Conservation (phyloP, 2,329 filamentous ascomycete genomes). For the Xylariaceae sp. region DNA sequence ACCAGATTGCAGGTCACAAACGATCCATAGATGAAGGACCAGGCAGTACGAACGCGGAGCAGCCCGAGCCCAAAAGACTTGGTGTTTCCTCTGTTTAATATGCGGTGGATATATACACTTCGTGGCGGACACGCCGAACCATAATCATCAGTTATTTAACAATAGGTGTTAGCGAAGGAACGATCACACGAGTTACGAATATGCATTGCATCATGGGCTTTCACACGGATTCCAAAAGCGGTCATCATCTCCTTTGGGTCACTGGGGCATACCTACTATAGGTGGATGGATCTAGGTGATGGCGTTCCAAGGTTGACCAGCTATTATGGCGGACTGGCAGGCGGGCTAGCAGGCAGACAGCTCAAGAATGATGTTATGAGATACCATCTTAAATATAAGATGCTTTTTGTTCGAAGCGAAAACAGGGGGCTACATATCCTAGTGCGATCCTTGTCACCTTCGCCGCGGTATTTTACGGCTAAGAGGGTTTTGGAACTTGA, state of each 20-base stretch:
- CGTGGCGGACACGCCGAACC: not conserved
- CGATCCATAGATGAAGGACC: slow-evolving; percentile 33
- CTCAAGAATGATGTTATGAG: slow-evolving; percentile 4
- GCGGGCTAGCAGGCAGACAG: too few species aligned
- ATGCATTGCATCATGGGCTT: slow-evolving; percentile 23
- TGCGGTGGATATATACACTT: not conserved
- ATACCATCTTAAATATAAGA: slow-evolving; percentile 26
- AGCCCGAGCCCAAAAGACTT: slow-evolving; percentile 39
- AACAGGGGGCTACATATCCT: too few species aligned
- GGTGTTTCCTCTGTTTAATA: slow-evolving; percentile 30
- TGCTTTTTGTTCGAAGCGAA: not conserved
- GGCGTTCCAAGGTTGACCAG: slow-evolving; percentile 26
- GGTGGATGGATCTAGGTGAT: slow-evolving; percentile 9
- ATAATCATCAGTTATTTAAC: not conserved
- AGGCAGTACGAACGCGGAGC: slow-evolving; percentile 33
- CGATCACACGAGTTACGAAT: slow-evolving; percentile 28
- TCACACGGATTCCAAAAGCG: slow-evolving; percentile 1
- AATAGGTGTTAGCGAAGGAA: slow-evolving; percentile 2
- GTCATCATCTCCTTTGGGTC: not conserved
- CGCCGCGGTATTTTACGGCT: too few species aligned
- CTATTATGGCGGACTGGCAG: slow-evolving; percentile 2
- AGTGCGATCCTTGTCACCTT: too few species aligned
- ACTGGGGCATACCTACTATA: slow-evolving; percentile 8
- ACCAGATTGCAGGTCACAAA: slow-evolving; percentile 40
- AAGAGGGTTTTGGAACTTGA: too few species aligned